Percentiles rank a stretch among this genome's conserved stretches.
Evolutionary conservation across 75 land plant species (phyloP).

Genomic region (Larix kaempferi): DNA sequence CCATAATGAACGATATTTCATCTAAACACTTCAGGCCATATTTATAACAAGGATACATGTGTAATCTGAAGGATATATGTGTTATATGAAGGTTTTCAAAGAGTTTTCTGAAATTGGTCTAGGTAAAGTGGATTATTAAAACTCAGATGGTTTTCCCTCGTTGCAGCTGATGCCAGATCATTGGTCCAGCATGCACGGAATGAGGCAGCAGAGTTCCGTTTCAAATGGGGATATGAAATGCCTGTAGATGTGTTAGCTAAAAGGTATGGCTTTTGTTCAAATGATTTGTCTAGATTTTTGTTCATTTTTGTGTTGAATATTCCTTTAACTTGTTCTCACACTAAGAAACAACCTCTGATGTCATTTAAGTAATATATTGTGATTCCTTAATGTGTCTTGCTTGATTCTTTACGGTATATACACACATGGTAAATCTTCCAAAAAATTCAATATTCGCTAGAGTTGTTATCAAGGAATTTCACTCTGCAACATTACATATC

Average conservation of each 20-base stretch:
- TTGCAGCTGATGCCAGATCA: slow-evolving; percentile 88
- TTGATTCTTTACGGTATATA: too few relatives aligned
- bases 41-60: not conserved
- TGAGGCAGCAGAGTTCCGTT: slow-evolving; percentile 89
- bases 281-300: not conserved
- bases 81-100: too few relatives aligned
- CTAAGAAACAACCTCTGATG: not conserved
- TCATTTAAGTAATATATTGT: not conserved
- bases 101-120: not conserved
- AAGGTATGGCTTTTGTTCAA: slow-evolving; percentile 41
- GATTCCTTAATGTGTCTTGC: not conserved
- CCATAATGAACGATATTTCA: not conserved
- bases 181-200: slow-evolving; percentile 82
- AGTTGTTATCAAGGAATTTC: too few relatives aligned
- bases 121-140: not conserved
- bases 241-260: slow-evolving; percentile 78
- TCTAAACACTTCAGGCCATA: not conserved
- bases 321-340: not conserved
- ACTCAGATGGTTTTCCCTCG: not conserved
- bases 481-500: too few relatives aligned
- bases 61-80: not conserved
- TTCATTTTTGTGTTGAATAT: not conserved
- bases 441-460: too few relatives aligned
- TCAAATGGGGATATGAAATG: slow-evolving; percentile 89
- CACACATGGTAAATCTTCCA: too few relatives aligned